Percentiles rank a stretch among this genome's conserved stretches.
Evolutionary conservation across 2,329 filamentous ascomycete species (phyloP).

Genomic region (Gnomoniopsis smithogilvyi): DNA sequence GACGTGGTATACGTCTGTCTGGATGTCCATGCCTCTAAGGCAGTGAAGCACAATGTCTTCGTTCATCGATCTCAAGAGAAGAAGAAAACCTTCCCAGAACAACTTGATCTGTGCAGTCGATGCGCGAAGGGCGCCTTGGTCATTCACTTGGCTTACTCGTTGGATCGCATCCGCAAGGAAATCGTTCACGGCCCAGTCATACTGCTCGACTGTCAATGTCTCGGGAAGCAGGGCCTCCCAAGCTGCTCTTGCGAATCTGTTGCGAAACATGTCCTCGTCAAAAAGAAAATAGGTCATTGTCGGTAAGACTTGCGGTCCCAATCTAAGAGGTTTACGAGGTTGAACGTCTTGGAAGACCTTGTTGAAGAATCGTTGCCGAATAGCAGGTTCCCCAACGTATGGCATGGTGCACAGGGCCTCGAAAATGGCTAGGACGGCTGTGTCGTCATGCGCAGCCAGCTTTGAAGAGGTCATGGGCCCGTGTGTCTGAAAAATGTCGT

Average conservation of each 20-base stretch:
- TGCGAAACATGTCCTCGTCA: slow-evolving; percentile 61
- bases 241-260: slow-evolving; percentile 64
- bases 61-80: slow-evolving; percentile 72
- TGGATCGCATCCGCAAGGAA: slow-evolving; percentile 64
- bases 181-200: slow-evolving; percentile 82
- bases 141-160: slow-evolving; percentile 7
- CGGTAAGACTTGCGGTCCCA: slow-evolving; percentile 70
- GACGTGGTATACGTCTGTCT: slow-evolving; percentile 67
- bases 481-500: slow-evolving; percentile 40
- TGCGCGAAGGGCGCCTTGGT: slow-evolving; percentile 1
- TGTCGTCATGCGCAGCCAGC: slow-evolving; percentile 45
- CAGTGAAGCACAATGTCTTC: slow-evolving; percentile 73
- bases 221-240: slow-evolving; percentile 65
- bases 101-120: slow-evolving; percentile 56
- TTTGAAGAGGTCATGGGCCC: slow-evolving; percentile 44
- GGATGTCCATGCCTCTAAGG: slow-evolving; percentile 74
- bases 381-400: slow-evolving; percentile 60
- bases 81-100: slow-evolving; percentile 76
- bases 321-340: slow-evolving; percentile 72
- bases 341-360: slow-evolving; percentile 79
- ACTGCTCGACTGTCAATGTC: slow-evolving; percentile 66
- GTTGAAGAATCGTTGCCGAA: slow-evolving; percentile 62
- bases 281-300: slow-evolving; percentile 86
- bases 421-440: slow-evolving; percentile 76
- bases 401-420: slow-evolving; percentile 83